Percentiles rank a stretch among this genome's conserved stretches.
Conservation (phyloP, 208 protist species). For the Crithidia acanthocephali region DNA sequence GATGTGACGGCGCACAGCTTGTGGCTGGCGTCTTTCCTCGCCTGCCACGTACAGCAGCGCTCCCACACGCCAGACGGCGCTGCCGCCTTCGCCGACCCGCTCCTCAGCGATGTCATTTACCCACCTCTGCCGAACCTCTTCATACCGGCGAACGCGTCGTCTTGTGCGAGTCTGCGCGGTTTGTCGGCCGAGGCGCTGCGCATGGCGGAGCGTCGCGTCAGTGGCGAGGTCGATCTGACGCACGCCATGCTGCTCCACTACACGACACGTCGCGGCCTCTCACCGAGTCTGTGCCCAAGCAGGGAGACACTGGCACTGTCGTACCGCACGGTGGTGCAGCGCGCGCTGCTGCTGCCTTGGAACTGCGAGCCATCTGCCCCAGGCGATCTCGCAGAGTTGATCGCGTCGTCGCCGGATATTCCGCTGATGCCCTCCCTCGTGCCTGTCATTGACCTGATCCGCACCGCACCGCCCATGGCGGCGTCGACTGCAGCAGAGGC, state of each 20-base stretch:
- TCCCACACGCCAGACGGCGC: not conserved
- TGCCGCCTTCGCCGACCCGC: not conserved
- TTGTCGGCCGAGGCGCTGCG: slow-evolving; percentile 12
- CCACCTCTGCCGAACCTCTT: slow-evolving; percentile 31
- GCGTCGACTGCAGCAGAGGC: not conserved
- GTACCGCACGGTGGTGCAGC: slow-evolving; percentile 65
- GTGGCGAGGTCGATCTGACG: slow-evolving; percentile 35
- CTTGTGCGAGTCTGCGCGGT: slow-evolving; percentile 17
- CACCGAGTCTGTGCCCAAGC: slow-evolving; percentile 25
- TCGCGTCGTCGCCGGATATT: slow-evolving; percentile 49
- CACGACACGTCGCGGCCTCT: slow-evolving; percentile 28
- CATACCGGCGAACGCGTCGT: slow-evolving; percentile 4
- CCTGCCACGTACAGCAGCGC: slow-evolving; percentile 26
- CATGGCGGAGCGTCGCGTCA: slow-evolving; percentile 18
- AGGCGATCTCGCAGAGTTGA: slow-evolving; percentile 64
- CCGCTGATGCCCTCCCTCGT: slow-evolving; percentile 77
- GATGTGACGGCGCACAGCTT: slow-evolving; percentile 40
- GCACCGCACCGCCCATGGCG: slow-evolving; percentile 10
- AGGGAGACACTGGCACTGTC: slow-evolving; percentile 43
- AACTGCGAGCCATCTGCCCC: slow-evolving; percentile 78
- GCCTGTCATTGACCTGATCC: slow-evolving; percentile 78
- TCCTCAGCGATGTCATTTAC: slow-evolving; percentile 23
- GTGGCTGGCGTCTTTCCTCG: slow-evolving; percentile 54
- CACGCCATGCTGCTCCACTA: slow-evolving; percentile 54
- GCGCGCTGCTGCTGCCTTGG: slow-evolving; percentile 66